These are phyloP conservation scores for Fusarium circinatum DNA, from an alignment of 2,329 filamentous ascomycete genomes.

Conservation along the genomic window DNA sequence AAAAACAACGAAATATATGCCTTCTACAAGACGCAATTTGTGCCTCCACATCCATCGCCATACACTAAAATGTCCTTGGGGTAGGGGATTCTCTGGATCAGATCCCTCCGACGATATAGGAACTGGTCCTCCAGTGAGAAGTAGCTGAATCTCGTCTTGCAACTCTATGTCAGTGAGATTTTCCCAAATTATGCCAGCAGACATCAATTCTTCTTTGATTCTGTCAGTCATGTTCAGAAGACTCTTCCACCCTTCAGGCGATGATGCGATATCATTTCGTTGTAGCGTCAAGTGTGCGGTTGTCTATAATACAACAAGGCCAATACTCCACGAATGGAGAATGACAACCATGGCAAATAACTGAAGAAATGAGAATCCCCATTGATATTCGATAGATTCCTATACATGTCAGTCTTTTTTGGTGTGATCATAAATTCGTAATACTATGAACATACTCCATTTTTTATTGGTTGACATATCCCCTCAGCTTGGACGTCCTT, in stretches of 20 bases:
- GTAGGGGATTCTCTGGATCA: background rate
- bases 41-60: background rate
- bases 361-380: slow-evolving; percentile 23
- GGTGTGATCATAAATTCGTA: accelerated
- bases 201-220: background rate
- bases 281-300: background rate
- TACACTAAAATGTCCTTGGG: background rate
- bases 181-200: background rate
- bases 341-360: background rate
- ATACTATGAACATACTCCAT: background rate
- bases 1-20: accelerated
- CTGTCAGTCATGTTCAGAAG: background rate
- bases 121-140: background rate
- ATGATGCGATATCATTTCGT: background rate
- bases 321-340: background rate
- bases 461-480: background rate
- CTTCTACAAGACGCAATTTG: background rate
- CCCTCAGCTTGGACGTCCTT: background rate
- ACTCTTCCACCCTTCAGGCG: background rate
- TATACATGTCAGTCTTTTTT: accelerated
- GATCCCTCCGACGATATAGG: background rate
- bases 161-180: background rate
- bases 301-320: background rate
- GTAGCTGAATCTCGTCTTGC: background rate
- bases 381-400: background rate